Evolutionary conservation across 2,329 filamentous ascomycete genomes (phyloP).

Genomic region (Xylariaceae sp.): DNA sequence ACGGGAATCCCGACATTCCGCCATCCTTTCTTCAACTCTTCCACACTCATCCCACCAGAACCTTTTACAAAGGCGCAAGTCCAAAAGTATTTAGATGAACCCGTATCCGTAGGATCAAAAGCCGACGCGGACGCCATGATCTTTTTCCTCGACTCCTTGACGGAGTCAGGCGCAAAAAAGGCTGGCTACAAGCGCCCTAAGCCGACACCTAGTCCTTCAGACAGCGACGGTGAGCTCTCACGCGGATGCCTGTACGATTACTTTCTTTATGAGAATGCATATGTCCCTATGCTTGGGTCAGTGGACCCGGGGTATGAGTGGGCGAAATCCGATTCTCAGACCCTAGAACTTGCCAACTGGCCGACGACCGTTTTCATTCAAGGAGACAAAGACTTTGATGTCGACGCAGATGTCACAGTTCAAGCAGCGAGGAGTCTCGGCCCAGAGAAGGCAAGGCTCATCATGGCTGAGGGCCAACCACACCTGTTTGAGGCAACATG

Average conservation of each 20-base stretch:
- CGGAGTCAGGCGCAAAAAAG: constrained; percentile 39
- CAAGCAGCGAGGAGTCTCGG: not conserved
- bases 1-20: constrained; percentile 47
- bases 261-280: constrained; percentile 43
- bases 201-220: not conserved
- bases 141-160: constrained; percentile 40
- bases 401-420: not conserved
- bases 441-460: not conserved
- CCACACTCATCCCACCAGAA: constrained; percentile 38
- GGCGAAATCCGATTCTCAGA: constrained; percentile 26
- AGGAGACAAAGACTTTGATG: not conserved
- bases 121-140: constrained; percentile 20
- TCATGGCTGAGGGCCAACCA: not conserved
- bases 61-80: constrained; percentile 35
- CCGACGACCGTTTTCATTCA: constrained; percentile 42
- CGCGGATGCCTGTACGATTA: constrained; percentile 43
- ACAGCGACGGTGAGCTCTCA: constrained; percentile 2
- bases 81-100: constrained; percentile 35
- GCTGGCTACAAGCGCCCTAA: constrained; percentile 25
- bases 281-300: constrained; percentile 36
- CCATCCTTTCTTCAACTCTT: constrained; percentile 47
- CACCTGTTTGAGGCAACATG: constrained; percentile 2
- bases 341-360: constrained; percentile 36
- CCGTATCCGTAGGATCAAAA: constrained; percentile 36
- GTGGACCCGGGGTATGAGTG: constrained; percentile 45